Percentiles rank a stretch among this genome's conserved stretches.
Conservation (phyloP, 345 rosid genomes). For the Excoecaria agallocha region DNA sequence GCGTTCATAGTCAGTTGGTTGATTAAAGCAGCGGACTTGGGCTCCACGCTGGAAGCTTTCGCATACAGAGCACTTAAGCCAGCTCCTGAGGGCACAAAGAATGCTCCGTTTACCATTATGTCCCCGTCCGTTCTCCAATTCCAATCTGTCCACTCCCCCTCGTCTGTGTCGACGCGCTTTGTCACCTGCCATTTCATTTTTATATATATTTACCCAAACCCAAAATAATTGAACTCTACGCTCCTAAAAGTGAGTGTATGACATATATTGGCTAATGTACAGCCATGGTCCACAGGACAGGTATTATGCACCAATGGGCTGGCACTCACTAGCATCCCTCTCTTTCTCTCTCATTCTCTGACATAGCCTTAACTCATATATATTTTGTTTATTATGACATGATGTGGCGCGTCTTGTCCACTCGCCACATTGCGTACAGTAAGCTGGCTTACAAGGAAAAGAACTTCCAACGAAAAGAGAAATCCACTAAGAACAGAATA, state of each 20-base stretch:
- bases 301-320: neutral
- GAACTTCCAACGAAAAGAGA: too few relatives aligned
- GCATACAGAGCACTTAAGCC: slow-evolving; percentile 58
- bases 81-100: slow-evolving; percentile 87
- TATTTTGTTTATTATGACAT: too few relatives aligned
- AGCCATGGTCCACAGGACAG: too few relatives aligned
- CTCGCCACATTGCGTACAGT: neutral
- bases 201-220: too few relatives aligned
- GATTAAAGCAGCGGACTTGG: slow-evolving; percentile 60
- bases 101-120: slow-evolving; percentile 84
- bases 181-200: slow-evolving; percentile 58
- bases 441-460: too few relatives aligned
- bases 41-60: slow-evolving; percentile 73
- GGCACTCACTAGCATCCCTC: neutral
- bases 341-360: too few relatives aligned
- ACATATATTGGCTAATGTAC: too few relatives aligned
- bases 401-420: neutral
- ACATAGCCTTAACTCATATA: too few relatives aligned
- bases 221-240: too few relatives aligned
- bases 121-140: slow-evolving; percentile 98
- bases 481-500: too few relatives aligned
- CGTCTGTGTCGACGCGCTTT: slow-evolving; percentile 79
- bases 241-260: too few relatives aligned
- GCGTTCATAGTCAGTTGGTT: slow-evolving; percentile 68
- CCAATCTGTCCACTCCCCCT: slow-evolving; percentile 68